Evolutionary conservation across 208 protist species (phyloP), one percentile per base, ranked within the genome.

Genomic region (Phytomonas sp.): DNA sequence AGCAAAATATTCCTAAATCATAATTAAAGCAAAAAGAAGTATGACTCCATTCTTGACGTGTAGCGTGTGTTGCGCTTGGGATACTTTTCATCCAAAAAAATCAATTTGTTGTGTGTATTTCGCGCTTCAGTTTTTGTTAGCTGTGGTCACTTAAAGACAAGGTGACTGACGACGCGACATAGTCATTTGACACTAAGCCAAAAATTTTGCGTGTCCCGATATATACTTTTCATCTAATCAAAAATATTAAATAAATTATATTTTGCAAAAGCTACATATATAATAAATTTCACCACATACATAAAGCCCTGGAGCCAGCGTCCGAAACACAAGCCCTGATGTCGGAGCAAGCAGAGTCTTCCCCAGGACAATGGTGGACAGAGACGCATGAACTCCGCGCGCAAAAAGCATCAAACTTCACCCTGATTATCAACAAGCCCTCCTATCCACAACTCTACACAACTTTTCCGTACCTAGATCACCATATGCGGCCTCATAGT

Each of bases 41-140:
- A 56, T 56, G 46, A 56, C 0, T 26, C 26, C 9, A 56, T 56
- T 23, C 46, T 56, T 56, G 26, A 56, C 6, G 20, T 23, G 4
- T 17, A 4, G 46, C 46, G 23, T 56, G 8, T 56, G 11, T 56
- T 56, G 23, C 1, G 46, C 23, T 56, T 56, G 0, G 20, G 26
- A 6, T 56, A 17, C 20, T 56, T 26, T 23, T 56, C 23, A 23
- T 7, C 20, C 20, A 51, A 64, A 63, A 70, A 9, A 31, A 28
- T 17, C 13, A 67, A 9, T 53, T 32, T 73, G 8, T 33, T 68
- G 17, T n/a, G 43, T 32, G 17, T 32, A n/a, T 32, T 33, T 60
- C 29, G 7, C 31, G 33, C 5, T 53, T 15, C 65, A 66, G 36
- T 72, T 53, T 66, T 33, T 46, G 1, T 43, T 68, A 33, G 31